These are phyloP conservation scores for Babesia ovis DNA, from an alignment of 169 alveolate species.

Conservation along the genomic window DNA sequence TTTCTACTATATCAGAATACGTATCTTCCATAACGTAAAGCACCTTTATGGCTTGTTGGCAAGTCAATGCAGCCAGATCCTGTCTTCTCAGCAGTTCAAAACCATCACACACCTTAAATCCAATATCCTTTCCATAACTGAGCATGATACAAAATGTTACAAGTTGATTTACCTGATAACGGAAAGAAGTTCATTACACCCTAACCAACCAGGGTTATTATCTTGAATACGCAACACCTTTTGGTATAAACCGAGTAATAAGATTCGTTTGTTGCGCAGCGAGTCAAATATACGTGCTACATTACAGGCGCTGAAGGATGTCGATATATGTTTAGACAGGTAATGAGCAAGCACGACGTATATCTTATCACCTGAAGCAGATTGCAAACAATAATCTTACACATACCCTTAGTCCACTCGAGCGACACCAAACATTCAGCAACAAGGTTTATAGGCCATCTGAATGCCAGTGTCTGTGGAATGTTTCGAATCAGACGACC, in stretches of 20 bases:
- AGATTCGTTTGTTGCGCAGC: conserved; percentile 17
- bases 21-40: conserved; percentile 24
- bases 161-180: conserved; percentile 40
- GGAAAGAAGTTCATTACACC: conserved; percentile 31
- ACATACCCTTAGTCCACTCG: conserved; percentile 27
- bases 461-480: conserved; percentile 62
- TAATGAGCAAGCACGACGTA: conserved; percentile 47
- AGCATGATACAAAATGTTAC: not conserved
- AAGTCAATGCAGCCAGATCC: not conserved
- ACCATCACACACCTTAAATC: conserved; percentile 18
- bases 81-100: conserved; percentile 1
- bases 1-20: conserved; percentile 1
- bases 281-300: conserved; percentile 53
- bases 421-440: conserved; percentile 40
- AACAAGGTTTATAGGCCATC: conserved; percentile 45
- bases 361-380: conserved; percentile 8
- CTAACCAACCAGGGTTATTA: conserved; percentile 41
- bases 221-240: conserved; percentile 36
- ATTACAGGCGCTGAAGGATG: conserved; percentile 7
- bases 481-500: conserved; percentile 61
- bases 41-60: conserved; percentile 7
- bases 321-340: conserved; percentile 11
- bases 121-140: conserved; percentile 40
- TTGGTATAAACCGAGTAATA: conserved; percentile 51
- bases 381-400: not conserved